Percentiles rank a stretch among this genome's conserved stretches.
Conservation (phyloP, 2,329 filamentous ascomycete genomes). For the Colletotrichum navitas region DNA sequence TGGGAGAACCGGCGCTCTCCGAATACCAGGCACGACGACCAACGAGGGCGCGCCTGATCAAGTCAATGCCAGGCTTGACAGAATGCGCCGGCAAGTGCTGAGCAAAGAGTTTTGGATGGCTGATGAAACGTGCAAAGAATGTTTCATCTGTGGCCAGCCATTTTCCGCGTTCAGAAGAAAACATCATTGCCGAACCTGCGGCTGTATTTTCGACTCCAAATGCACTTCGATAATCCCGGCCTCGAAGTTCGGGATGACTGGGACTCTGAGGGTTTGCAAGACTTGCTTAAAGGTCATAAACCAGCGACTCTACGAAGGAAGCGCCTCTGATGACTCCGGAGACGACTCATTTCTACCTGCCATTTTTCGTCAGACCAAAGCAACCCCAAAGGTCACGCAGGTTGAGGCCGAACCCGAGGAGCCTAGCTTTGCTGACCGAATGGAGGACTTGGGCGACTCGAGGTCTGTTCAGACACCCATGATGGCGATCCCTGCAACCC, state of each 20-base stretch:
- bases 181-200: conserved; percentile 94
- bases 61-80: conserved; percentile 72
- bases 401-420: conserved; percentile 57
- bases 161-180: conserved; percentile 96
- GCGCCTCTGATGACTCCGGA: conserved; percentile 86
- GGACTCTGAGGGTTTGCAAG: conserved; percentile 89
- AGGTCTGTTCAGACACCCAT: conserved; percentile 74
- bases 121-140: conserved; percentile 97
- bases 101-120: conserved; percentile 99
- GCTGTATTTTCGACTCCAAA: conserved; percentile 98
- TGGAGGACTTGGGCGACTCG: conserved; percentile 60
- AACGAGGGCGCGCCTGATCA: conserved; percentile 69
- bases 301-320: conserved; percentile 83
- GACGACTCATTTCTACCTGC: conserved; percentile 78
- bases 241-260: conserved; percentile 86
- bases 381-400: conserved; percentile 51
- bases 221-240: conserved; percentile 94
- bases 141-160: conserved; percentile 89
- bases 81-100: conserved; percentile 87
- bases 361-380: conserved; percentile 69
- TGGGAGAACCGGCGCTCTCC: conserved; percentile 59
- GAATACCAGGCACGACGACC: conserved; percentile 68
- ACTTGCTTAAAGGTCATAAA: conserved; percentile 93
- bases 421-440: conserved; percentile 55
- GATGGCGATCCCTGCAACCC: conserved; percentile 78